Conservation (phyloP, 306 rosid genomes). For the Acacia crassicarpa region DNA sequence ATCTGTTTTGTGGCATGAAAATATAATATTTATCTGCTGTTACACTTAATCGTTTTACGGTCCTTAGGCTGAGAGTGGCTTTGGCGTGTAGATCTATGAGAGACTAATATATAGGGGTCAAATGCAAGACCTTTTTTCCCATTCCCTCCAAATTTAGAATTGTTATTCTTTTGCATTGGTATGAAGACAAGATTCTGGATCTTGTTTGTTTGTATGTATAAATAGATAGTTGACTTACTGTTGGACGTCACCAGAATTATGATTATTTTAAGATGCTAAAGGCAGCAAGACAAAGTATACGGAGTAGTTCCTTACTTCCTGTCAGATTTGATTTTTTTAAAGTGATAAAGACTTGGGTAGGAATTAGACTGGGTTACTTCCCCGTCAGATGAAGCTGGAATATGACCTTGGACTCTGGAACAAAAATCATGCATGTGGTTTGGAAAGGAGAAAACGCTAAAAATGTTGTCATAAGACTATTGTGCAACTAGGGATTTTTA, state of each 20-base stretch:
- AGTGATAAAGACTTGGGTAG: neutral
- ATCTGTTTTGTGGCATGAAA: neutral
- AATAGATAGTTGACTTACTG: neutral
- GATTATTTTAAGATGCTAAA: neutral
- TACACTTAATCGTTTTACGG: neutral
- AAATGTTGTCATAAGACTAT: conserved; percentile 8
- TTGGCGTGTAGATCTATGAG: neutral
- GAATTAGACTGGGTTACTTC: neutral
- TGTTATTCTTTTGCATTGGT: neutral
- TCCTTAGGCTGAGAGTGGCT: neutral
- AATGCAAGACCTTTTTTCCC: neutral
- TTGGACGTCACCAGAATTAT: neutral
- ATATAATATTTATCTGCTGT: neutral
- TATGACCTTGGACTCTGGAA: neutral
- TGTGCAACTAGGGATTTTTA: neutral
- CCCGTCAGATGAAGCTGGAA: neutral
- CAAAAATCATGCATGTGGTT: conserved; percentile 1
- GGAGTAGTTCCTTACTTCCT: neutral
- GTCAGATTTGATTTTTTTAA: neutral
- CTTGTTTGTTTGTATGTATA: neutral
- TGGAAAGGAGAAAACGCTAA: neutral
- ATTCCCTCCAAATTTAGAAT: neutral
- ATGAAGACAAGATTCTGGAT: neutral
- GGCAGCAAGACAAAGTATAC: neutral
- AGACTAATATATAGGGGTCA: neutral